Percentiles rank a stretch among this genome's conserved stretches.
Evolutionary conservation across 495 filamentous ascomycete species (phyloP).

Genomic region (Neurospora sp.): DNA sequence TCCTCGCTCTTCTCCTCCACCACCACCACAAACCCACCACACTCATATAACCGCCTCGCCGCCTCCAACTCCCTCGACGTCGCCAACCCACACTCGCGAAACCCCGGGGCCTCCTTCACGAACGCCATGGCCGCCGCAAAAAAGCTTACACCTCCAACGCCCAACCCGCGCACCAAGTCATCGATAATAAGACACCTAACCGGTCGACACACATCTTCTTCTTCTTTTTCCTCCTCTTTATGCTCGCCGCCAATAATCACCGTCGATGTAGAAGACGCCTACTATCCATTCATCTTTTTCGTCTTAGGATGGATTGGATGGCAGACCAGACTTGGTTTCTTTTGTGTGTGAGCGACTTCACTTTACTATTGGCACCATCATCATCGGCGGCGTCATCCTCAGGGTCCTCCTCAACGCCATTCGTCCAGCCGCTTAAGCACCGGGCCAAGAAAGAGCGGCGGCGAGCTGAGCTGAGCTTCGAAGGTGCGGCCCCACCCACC

Average conservation of each 20-base stretch:
- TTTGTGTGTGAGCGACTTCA: not conserved
- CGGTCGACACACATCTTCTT: slow-evolving; percentile 5
- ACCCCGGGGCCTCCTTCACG: slow-evolving; percentile 10
- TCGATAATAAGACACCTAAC: slow-evolving; percentile 28
- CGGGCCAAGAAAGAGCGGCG: slow-evolving; percentile 3
- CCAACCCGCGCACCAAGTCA: slow-evolving; percentile 11
- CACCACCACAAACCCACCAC: slow-evolving; percentile 11
- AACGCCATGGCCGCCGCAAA: slow-evolving; percentile 19
- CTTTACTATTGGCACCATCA: not conserved
- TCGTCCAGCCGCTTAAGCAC: slow-evolving; percentile 13
- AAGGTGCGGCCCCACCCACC: slow-evolving; percentile 21
- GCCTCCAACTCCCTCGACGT: slow-evolving; percentile 12
- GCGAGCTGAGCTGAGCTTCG: slow-evolving; percentile 11
- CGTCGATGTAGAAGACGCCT: slow-evolving; percentile 23
- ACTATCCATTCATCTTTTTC: slow-evolving; percentile 8
- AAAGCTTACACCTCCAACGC: slow-evolving; percentile 17
- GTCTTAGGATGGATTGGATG: not conserved
- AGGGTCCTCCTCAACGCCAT: not conserved
- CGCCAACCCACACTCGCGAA: slow-evolving; percentile 15
- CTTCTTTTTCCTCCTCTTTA: not conserved
- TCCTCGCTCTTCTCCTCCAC: slow-evolving; percentile 5
- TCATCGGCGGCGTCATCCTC: not conserved
- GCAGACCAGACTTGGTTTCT: slow-evolving; percentile 21
- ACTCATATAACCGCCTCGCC: slow-evolving; percentile 19
- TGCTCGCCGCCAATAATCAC: slow-evolving; percentile 4